Evolutionary conservation across 306 rosid genomes (phyloP), one percentile per base, ranked within the genome.

Genomic region (Hippophae gyantsensis): DNA sequence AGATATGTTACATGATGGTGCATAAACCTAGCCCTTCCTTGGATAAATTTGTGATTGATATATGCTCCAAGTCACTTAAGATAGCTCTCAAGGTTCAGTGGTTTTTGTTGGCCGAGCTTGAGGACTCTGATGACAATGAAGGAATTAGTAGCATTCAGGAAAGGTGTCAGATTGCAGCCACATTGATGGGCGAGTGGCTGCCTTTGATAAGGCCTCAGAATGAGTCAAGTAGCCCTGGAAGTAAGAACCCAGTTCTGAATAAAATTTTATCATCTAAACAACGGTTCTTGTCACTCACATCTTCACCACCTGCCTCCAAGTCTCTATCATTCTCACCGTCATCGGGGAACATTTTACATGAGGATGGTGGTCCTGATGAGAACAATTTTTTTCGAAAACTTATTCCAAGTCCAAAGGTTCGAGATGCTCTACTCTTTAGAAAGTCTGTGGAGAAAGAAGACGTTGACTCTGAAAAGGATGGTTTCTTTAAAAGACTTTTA

Each of bases 61-160:
- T 84, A 59, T 88, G 99, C 72, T 82, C 89, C 10, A 88, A 85
- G 79, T 88, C 99, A 2, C 87, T 84, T 56, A 82, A 88, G 85
- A 92, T 92, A 58, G 95, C 99, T 55, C 68, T 85, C 79, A 92
- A 86, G 86, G 96, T 92, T 73, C 95, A 92, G 56, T 92, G 96
- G 96, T 82, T 92, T 66, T 63, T 92, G 49, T 62, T 86, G 81
- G 96, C 99, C 0, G 99, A 92, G 81, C 80, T 85, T 18, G 99
- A 92, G 74, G 99, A 92, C 68, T 73, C 82, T 18, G 90, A 88
- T 72, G 99, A 92, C 71, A 83, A 82, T 75, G 96, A 88, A 52
- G 99, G 95, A 75, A 83, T 92, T 74, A 78, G 90, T 75, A 82
- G 85, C 73, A 73, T 92, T 60, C 96, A 88, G 53, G 95, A 85